Conservation (phyloP, 2,329 filamentous ascomycete species). For the Cercospora beticola region DNA sequence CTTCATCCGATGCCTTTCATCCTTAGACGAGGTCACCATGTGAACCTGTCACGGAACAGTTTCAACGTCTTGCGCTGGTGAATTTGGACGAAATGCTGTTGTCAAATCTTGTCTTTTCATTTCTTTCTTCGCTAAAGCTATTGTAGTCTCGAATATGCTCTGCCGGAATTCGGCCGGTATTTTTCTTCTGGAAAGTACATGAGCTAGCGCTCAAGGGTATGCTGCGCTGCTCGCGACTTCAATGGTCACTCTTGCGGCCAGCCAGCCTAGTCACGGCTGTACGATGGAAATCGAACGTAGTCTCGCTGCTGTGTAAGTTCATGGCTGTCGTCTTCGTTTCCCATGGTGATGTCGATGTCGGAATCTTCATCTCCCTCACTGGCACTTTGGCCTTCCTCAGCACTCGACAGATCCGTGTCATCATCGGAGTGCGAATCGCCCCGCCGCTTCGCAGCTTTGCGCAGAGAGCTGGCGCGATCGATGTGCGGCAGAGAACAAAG, state of each 20-base stretch:
- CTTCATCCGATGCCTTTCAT: not conserved
- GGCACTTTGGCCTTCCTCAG: conserved; percentile 61
- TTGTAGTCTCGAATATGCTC: not conserved
- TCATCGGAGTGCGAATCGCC: conserved; percentile 37
- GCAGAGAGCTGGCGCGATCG: conserved; percentile 78
- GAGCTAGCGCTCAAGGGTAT: not conserved
- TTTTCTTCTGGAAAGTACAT: not conserved
- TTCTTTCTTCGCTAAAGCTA: conserved; percentile 8
- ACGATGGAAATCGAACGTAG: conserved; percentile 47
- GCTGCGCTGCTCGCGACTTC: not conserved
- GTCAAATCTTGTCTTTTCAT: not conserved
- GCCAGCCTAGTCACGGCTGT: not conserved
- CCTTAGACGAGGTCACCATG: not conserved
- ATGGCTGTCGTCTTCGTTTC: conserved; percentile 40
- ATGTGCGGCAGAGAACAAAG: conserved; percentile 85
- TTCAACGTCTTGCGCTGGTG: not conserved
- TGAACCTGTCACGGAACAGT: not conserved
- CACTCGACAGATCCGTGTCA: conserved; percentile 67
- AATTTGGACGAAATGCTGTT: not conserved
- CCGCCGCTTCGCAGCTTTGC: conserved; percentile 55
- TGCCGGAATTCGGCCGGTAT: not conserved
- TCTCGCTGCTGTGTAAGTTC: conserved; percentile 56
- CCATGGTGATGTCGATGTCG: conserved; percentile 39
- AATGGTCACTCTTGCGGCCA: not conserved
- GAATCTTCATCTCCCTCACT: conserved; percentile 58